phyloP scores from a whole-genome alignment of 768 basidiomycete genomes.

The Collybiopsis confluens region DNA sequence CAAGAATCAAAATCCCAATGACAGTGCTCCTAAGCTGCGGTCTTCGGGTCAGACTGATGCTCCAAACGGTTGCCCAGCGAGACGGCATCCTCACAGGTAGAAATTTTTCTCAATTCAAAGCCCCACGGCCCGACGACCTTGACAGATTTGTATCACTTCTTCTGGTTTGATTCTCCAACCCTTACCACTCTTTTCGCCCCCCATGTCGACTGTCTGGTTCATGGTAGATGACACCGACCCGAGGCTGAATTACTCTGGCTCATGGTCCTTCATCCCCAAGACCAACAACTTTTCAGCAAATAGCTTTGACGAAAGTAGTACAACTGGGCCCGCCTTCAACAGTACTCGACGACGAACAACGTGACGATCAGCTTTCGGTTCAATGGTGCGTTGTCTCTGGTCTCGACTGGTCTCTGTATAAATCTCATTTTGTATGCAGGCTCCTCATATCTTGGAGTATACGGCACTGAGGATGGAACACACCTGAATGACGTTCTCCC shows the following conservation, averaged over 20 bases:
- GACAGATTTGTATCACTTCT: too few species aligned
- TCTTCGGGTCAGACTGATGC: too few species aligned
- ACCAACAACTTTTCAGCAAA: neutral
- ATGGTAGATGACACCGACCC: conserved; percentile 7
- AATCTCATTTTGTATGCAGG: neutral
- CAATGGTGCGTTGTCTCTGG: neutral
- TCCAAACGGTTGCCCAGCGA: too few species aligned
- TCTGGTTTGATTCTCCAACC: neutral
- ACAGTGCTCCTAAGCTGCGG: too few species aligned
- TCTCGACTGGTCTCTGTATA: neutral
- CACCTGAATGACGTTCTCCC: neutral
- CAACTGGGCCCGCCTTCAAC: neutral
- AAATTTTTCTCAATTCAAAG: too few species aligned
- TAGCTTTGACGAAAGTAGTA: neutral
- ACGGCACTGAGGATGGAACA: neutral
- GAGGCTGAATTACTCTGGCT: neutral
- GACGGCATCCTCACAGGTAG: too few species aligned
- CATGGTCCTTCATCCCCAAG: neutral
- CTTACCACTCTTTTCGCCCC: neutral
- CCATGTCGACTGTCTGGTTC: conserved; percentile 3
- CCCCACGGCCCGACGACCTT: too few species aligned
- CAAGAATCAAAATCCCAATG: too few species aligned
- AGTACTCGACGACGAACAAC: neutral
- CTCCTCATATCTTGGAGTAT: neutral
- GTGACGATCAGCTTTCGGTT: conserved; percentile 2